These are phyloP conservation scores for Ophiocordyceps robertsii DNA, from an alignment of 2,329 filamentous ascomycete species.

Conservation along the genomic window DNA sequence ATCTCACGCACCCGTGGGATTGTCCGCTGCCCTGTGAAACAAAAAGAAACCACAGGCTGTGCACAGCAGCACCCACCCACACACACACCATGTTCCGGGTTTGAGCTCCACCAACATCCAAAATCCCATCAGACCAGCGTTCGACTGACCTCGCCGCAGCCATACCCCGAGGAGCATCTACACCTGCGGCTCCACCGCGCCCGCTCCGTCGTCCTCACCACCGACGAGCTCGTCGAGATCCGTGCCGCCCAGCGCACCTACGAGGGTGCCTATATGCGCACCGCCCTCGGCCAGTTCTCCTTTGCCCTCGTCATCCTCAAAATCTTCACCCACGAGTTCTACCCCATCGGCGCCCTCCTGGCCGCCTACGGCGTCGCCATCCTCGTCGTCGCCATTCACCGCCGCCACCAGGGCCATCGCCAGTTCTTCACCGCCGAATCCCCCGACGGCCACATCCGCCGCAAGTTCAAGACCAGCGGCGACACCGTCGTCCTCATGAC, in stretches of 20 bases:
- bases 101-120: too few relatives aligned
- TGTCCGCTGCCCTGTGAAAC: too few relatives aligned
- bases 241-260: conserved; percentile 93
- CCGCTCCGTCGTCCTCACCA: conserved; percentile 67
- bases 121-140: neutral
- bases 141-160: conserved; percentile 23
- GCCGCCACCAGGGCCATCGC: conserved; percentile 80
- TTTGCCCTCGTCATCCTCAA: conserved; percentile 83
- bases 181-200: conserved; percentile 73
- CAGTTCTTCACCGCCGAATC: conserved; percentile 64
- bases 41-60: too few relatives aligned
- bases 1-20: too few relatives aligned
- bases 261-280: conserved; percentile 92
- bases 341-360: conserved; percentile 90
- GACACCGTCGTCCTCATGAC: conserved; percentile 48
- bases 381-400: conserved; percentile 68
- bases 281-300: conserved; percentile 85
- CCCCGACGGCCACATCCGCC: conserved; percentile 20
- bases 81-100: too few relatives aligned
- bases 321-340: conserved; percentile 95
- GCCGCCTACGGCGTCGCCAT: conserved; percentile 82
- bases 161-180: conserved; percentile 59
- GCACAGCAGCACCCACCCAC: too few relatives aligned
- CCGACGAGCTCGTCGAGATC: conserved; percentile 82
- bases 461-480: conserved; percentile 49